These are phyloP conservation scores for Ploettnerulaceae sp. DNA, from an alignment of 2,329 filamentous ascomycete species.

Conservation along the genomic window DNA sequence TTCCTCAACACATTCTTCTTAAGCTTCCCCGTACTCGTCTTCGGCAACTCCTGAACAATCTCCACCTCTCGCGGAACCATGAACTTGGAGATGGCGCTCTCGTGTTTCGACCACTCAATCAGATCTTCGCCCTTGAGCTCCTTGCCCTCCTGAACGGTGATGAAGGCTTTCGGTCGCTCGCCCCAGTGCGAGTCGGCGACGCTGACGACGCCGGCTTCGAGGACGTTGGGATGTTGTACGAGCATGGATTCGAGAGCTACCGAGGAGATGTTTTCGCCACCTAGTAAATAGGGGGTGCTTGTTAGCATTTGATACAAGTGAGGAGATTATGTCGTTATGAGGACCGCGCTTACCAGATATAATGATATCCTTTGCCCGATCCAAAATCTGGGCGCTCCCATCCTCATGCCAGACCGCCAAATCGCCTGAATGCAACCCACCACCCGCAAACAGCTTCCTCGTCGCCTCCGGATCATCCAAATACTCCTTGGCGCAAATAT, in stretches of 20 bases:
- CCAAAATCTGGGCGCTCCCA: slow-evolving; percentile 84
- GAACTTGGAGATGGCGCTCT: slow-evolving; percentile 79
- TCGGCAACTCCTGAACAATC: slow-evolving; percentile 81
- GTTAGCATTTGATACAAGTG: no score
- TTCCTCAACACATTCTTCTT: slow-evolving; percentile 89
- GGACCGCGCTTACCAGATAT: slow-evolving; percentile 65
- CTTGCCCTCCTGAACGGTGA: slow-evolving; percentile 72
- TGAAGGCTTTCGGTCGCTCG: slow-evolving; percentile 88
- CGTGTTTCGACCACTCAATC: slow-evolving; percentile 79
- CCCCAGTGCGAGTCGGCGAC: slow-evolving; percentile 90
- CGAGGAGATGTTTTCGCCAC: slow-evolving; percentile 94
- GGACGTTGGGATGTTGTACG: slow-evolving; percentile 77
- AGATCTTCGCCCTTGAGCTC: slow-evolving; percentile 60
- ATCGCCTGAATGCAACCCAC: slow-evolving; percentile 84
- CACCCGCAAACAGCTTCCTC: slow-evolving; percentile 78
- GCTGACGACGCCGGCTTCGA: slow-evolving; percentile 88
- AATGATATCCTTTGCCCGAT: slow-evolving; percentile 96
- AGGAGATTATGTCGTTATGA: no score
- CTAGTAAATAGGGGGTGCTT: slow-evolving; percentile 40
- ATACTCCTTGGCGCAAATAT: slow-evolving; percentile 89
- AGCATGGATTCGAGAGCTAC: slow-evolving; percentile 89
- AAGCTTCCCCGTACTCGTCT: slow-evolving; percentile 95
- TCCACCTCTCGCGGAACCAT: slow-evolving; percentile 76
- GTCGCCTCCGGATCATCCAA: slow-evolving; percentile 87
- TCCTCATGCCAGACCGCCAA: slow-evolving; percentile 91